phyloP scores from a whole-genome alignment of 2,329 filamentous ascomycete genomes.

The Paracamarosporium sp. region DNA sequence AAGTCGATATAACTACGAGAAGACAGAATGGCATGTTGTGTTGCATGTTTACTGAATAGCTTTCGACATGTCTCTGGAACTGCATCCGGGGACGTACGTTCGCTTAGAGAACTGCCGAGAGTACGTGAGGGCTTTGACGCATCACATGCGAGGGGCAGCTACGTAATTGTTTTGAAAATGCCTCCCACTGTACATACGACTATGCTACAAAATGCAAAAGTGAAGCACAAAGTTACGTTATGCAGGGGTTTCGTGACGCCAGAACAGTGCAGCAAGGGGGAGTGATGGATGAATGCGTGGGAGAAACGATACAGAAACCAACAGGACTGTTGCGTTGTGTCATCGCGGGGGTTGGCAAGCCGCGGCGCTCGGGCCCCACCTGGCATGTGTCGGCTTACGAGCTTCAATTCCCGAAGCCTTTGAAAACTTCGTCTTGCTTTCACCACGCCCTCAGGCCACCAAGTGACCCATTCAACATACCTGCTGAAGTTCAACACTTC shows the following conservation, averaged over 20 bases:
- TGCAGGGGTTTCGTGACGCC: background rate
- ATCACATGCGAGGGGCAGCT: background rate
- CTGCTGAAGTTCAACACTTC: slow-evolving; percentile 46
- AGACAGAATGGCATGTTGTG: background rate
- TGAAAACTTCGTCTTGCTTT: background rate
- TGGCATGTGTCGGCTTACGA: background rate
- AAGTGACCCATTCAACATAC: slow-evolving; percentile 22
- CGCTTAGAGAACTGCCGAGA: slow-evolving; percentile 3
- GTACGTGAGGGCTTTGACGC: background rate
- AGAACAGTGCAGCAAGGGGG: too few species aligned
- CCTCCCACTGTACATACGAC: background rate
- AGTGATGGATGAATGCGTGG: background rate
- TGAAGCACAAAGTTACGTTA: background rate
- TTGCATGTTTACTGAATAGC: background rate
- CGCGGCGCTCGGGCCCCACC: background rate
- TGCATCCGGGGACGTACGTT: background rate
- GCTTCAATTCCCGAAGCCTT: background rate
- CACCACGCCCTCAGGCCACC: background rate
- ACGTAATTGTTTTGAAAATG: background rate
- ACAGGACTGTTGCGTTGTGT: background rate
- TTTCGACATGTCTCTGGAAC: background rate
- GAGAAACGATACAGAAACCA: background rate
- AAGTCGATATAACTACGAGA: slow-evolving; percentile 24
- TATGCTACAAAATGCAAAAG: background rate
- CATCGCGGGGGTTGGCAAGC: background rate